Evolutionary conservation across 768 basidiomycete genomes (phyloP), one percentile per base, ranked within the genome.

Genomic region (Lactarius evosmus): DNA sequence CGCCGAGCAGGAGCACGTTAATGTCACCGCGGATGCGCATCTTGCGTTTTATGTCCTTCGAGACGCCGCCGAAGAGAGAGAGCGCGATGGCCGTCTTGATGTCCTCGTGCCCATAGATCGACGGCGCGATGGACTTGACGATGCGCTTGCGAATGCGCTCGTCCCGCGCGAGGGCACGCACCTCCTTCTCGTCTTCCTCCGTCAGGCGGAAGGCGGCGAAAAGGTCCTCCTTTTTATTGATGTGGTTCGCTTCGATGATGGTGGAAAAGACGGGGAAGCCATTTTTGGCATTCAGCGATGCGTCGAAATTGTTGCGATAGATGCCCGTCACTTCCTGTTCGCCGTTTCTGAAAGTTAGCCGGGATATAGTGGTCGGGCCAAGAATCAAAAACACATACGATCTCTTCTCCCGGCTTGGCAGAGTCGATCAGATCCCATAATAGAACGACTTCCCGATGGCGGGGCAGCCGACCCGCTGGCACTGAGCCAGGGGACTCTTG

Each of bases 231-330:
- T 98, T 98, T 80, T 98, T 98, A 80, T 97, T 98, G 73, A 99
- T 81, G 73, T 98, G 95, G 74, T 99, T 99, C 19, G 95, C 97
- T 74, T 98, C 97, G 62, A 99, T 89, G 67, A 99, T 84, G 25
- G 97, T 99, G 9, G 95, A 97, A 79, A 99, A 99, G 34, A 99
- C 97, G 2, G 97, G 97, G 79, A 99, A 99, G 7, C 97, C 97
- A 70, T 99, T 98, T 78, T 98, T 98, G 30, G 93, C 87, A 75
- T 99, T 99, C 69, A 99, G 85, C 3, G 95, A 93, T 25, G 96
- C 95, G 72, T 98, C 97, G 66, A 98, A 99, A 75, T 98, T 98
- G 78, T 99, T 99, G 69, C 95, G 87, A 74, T 99, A 99, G 68
- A 98, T 86, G 55, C 96, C 97, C 16, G 97, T 98, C 22, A 98